Percentiles rank a stretch among this genome's conserved stretches.
These are phyloP conservation scores for Oryza meyeriana DNA, from an alignment of 176 grass and related monocot genomes.

Conservation along the genomic window DNA sequence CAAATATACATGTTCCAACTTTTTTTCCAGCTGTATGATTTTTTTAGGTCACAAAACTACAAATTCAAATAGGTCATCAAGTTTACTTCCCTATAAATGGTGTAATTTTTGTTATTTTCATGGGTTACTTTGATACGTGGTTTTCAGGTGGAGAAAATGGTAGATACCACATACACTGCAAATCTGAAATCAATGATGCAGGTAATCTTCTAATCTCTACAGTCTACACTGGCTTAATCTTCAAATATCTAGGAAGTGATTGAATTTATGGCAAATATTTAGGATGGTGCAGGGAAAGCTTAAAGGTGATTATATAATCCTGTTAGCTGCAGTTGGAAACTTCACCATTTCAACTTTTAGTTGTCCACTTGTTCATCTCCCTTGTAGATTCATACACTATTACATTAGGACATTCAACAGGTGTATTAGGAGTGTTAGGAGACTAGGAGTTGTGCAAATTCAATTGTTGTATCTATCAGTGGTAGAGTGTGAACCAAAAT, in stretches of 20 bases:
- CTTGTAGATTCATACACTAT: not conserved
- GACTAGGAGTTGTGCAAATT: not conserved
- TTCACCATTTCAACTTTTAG: not conserved
- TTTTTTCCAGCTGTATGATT: not conserved
- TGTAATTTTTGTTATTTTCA: not conserved
- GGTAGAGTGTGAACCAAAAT: not conserved
- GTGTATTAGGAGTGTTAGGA: not conserved
- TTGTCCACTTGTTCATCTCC: not conserved
- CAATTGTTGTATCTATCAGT: not conserved
- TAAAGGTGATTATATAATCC: not conserved
- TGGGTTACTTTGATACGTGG: constrained; percentile 19
- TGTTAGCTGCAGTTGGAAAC: not conserved
- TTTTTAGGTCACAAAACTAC: not conserved
- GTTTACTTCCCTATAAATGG: not conserved
- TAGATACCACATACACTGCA: constrained; percentile 85
- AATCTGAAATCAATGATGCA: constrained; percentile 96
- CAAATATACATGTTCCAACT: not conserved
- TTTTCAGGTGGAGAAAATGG: constrained; percentile 79
- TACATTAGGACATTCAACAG: not conserved
- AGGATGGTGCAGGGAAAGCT: not conserved
- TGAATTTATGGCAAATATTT: not conserved
- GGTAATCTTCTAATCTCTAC: constrained; percentile 49
- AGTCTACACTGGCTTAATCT: not conserved
- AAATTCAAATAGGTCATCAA: not conserved
- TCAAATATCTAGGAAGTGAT: not conserved